These are phyloP conservation scores for Fragilaria crotonensis DNA, from an alignment of 108 stramenopile genomes.

Conservation along the genomic window DNA sequence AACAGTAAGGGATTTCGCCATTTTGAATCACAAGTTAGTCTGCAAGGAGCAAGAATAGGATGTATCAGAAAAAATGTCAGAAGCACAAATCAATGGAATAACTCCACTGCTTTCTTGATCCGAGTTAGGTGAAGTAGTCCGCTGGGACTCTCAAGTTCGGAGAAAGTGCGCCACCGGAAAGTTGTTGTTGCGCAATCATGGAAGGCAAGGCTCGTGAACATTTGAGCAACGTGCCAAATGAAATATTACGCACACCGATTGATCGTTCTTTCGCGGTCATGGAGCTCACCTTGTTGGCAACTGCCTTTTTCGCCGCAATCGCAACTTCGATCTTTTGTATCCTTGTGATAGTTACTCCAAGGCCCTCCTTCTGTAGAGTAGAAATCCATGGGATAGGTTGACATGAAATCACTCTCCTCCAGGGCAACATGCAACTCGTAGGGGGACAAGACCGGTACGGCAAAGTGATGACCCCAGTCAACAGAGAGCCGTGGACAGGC, in stretches of 20 bases:
- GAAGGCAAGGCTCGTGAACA: not conserved
- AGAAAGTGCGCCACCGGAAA: not conserved
- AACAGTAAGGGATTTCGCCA: not conserved
- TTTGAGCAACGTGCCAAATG: slow-evolving; percentile 1
- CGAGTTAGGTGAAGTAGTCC: not conserved
- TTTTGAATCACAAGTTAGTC: not conserved
- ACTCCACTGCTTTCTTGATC: slow-evolving; percentile 1
- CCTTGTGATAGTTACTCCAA: slow-evolving; percentile 89
- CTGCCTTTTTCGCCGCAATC: not conserved
- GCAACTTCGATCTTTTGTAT: slow-evolving; percentile 34
- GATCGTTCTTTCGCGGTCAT: too few species aligned
- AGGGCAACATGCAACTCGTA: slow-evolving; percentile 89
- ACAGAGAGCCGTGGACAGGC: slow-evolving; percentile 96
- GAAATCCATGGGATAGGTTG: slow-evolving; percentile 95
- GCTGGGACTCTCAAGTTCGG: not conserved
- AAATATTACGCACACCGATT: slow-evolving; percentile 1
- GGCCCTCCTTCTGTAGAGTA: slow-evolving; percentile 84
- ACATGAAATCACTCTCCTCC: slow-evolving; percentile 53
- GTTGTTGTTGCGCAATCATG: slow-evolving; percentile 1
- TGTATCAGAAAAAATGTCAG: slow-evolving; percentile 1
- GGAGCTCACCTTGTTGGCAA: not conserved
- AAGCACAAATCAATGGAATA: not conserved
- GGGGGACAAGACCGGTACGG: slow-evolving; percentile 80
- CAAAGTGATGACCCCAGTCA: slow-evolving; percentile 93
- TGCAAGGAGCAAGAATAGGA: not conserved